A percentile compares a stretch with the other conserved stretches of the same genome.
phyloP scores from a whole-genome alignment of 495 filamentous ascomycete genomes.

The Staphylotrichum longicolle region DNA sequence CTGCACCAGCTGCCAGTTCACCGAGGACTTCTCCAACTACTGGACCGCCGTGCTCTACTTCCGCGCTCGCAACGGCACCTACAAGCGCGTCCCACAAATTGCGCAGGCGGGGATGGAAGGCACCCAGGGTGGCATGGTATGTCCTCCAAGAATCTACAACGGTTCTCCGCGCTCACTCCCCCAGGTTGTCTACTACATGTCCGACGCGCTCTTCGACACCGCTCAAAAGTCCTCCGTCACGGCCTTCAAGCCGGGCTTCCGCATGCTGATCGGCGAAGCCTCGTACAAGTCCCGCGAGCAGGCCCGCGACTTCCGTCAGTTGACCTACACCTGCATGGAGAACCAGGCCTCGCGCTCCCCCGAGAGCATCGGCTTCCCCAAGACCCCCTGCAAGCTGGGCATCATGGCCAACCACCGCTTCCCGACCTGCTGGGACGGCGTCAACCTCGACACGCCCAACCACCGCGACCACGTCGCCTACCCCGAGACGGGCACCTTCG shows the following conservation, averaged over 20 bases:
- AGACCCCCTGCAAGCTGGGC: slow-evolving; percentile 36
- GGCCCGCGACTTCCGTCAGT: slow-evolving; percentile 38
- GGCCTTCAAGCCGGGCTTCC: slow-evolving; percentile 56
- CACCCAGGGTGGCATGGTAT: slow-evolving; percentile 39
- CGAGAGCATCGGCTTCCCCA: slow-evolving; percentile 38
- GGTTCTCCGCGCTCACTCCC: neutral
- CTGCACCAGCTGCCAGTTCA: slow-evolving; percentile 39
- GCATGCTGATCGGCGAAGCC: slow-evolving; percentile 70
- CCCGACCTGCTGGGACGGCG: slow-evolving; percentile 37
- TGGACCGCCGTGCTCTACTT: slow-evolving; percentile 47
- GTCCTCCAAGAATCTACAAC: neutral
- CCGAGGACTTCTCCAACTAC: slow-evolving; percentile 44
- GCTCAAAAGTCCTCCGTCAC: slow-evolving; percentile 37
- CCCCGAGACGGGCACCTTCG: slow-evolving; percentile 36
- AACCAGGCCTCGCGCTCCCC: slow-evolving; percentile 32
- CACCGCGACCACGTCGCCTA: slow-evolving; percentile 45
- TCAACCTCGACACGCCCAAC: slow-evolving; percentile 38
- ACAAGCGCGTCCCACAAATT: slow-evolving; percentile 37
- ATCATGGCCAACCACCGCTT: slow-evolving; percentile 46
- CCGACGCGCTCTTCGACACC: slow-evolving; percentile 32
- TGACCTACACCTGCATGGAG: slow-evolving; percentile 45
- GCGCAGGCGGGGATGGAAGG: slow-evolving; percentile 26
- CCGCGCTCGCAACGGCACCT: slow-evolving; percentile 38
- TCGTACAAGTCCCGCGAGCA: slow-evolving; percentile 36
- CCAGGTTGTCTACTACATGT: slow-evolving; percentile 52